Evolutionary conservation across 139 green algal genomes (phyloP).

Genomic region (Picochlorum costavermella): DNA sequence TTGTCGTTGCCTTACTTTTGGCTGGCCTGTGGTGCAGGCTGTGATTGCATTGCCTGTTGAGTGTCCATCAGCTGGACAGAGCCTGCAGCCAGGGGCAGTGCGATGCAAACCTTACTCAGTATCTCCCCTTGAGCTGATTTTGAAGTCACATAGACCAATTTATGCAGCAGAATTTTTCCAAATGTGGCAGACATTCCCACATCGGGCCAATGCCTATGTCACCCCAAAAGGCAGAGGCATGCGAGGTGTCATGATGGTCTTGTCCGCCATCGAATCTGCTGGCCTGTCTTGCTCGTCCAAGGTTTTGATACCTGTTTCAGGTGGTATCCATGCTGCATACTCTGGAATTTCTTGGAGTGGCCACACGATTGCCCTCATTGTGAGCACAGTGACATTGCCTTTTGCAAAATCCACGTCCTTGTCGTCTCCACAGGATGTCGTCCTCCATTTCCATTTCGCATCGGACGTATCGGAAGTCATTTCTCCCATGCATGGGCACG

Average conservation of each 20-base stretch:
- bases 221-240: background rate
- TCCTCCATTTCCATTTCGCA: slow-evolving; percentile 23
- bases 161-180: slow-evolving; percentile 29
- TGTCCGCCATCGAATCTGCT: slow-evolving; percentile 5
- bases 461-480: slow-evolving; percentile 21
- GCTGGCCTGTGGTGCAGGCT: slow-evolving; percentile 25
- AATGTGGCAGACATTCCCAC: slow-evolving; percentile 27
- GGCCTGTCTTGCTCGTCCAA: slow-evolving; percentile 4
- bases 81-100: background rate
- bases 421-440: background rate
- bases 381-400: slow-evolving; percentile 4
- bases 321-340: slow-evolving; percentile 19
- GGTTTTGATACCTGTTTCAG: background rate
- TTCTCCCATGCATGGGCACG: slow-evolving; percentile 15
- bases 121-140: slow-evolving; percentile 20
- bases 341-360: slow-evolving; percentile 25
- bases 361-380: slow-evolving; percentile 18
- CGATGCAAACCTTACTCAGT: background rate
- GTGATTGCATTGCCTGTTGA: slow-evolving; percentile 16
- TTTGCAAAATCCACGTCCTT: background rate
- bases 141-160: slow-evolving; percentile 11
- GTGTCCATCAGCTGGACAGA: background rate
- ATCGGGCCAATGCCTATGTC: slow-evolving; percentile 10
- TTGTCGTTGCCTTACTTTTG: slow-evolving; percentile 18
- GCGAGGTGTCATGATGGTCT: slow-evolving; percentile 5